Evolutionary conservation across 2,329 filamentous ascomycete species (phyloP), one percentile per base, ranked within the genome.

Genomic region (Aspergillus pseudoviridinutans): DNA sequence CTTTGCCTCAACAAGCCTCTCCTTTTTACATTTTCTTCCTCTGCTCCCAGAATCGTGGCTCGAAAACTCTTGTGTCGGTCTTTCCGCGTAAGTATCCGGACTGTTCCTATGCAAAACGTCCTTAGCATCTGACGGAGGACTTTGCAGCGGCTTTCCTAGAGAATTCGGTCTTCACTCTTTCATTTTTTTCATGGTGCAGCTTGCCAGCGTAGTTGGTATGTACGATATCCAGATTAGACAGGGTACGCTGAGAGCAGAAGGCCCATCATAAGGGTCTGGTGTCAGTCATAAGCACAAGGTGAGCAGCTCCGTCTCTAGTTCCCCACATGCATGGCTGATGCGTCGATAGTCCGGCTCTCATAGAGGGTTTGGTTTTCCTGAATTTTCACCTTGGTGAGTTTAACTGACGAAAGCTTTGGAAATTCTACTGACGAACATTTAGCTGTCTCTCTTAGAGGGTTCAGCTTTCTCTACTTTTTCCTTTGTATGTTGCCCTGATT

Each of bases 381-480:
- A 57, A 51, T 46, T 57, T 20, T 49, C 56, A 22, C 17, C 20
- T 57, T 55, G 49, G 12, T 9, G 12, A 29, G 17, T 29, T 28
- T 20, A 29, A 20, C 20, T 7, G 4, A 20, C 29, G 8, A 29
- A 29, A 50, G 10, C 9, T n/a, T 25, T 28, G 25, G 3, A 27
- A 9, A 29, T 12, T 9, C 9, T 29, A 29, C 28, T 29, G 28
- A 29, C 28, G 28, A 29, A 29, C 28, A 12, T 29, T 29, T 29
- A 29, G 28, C 28, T 12, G 10, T 3, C 28, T 29, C 28, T 29
- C 28, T 4, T 12, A 29, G 28, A 29, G 28, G 29, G 29, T 29
- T 29, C 9, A 12, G 46, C 8, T 17, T 17, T 4, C 9, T 25
- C 17, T 10, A 29, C 4, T 6, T 17, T 29, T 7, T 14, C 12